Evolutionary conservation across 345 rosid species (phyloP).

Genomic region (Raphanus raphanistrum): DNA sequence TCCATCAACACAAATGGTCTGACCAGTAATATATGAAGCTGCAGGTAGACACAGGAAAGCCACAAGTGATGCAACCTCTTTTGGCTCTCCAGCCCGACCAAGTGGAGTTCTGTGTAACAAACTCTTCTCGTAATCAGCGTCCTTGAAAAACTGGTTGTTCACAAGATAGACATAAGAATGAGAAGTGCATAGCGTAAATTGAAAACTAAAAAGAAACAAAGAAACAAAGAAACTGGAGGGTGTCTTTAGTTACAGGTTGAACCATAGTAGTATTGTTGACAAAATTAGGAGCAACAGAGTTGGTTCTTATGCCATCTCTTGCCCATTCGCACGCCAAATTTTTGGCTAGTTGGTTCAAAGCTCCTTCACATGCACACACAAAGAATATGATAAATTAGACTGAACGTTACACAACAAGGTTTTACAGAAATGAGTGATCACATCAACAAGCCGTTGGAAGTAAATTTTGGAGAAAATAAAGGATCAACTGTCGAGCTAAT

Average conservation of each 20-base stretch:
- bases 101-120: neutral
- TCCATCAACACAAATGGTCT: neutral
- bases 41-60: neutral
- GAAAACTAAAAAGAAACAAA: no score
- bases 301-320: constrained; percentile 53
- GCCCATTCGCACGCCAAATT: constrained; percentile 76
- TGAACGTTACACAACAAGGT: neutral
- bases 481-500: neutral
- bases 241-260: neutral
- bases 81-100: neutral
- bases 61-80: neutral
- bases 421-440: neutral
- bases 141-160: neutral
- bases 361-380: constrained; percentile 38
- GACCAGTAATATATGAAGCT: neutral
- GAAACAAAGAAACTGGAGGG: neutral
- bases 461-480: neutral
- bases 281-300: constrained; percentile 51
- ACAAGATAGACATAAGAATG: neutral
- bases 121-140: neutral
- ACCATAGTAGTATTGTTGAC: constrained; percentile 44
- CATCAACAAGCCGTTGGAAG: neutral
- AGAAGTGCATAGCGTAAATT: neutral
- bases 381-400: constrained; percentile 8
- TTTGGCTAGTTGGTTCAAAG: constrained; percentile 51